Base-by-base conservation (phyloP, 805 yeast genomes). In the Candida maltosa region DNA sequence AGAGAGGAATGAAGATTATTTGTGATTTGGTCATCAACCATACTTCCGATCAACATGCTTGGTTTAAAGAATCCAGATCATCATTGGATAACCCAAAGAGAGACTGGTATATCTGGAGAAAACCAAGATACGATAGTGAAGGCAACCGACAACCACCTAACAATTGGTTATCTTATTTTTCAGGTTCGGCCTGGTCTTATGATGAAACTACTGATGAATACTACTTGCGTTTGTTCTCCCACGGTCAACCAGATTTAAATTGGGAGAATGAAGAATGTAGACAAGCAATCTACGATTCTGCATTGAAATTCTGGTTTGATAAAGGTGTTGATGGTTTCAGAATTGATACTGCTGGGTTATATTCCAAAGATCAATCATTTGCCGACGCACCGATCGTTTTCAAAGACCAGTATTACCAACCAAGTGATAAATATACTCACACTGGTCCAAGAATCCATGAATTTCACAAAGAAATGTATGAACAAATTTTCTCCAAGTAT, bases 71-170 rank as follows among this genome's bases (percentile, higher is more conserved):
- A 48, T 72, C 79, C 8, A 56, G 76, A 38, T 61, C 73, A 4
- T 70, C 77, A 10, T 66, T 59, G 47, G 58, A 65, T 32, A 74
- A 70, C 51, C 70, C 80, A 6, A 75, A 77, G 58, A 66, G 82
- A 51, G 78, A 77, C 52, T 76, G 80, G 80, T 75, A 74, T 53
- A 60, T 73, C 40, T 76, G 83, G 83, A 71, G 63, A 45, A 68
- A 72, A 25, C 65, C 76, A 17, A 63, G 52, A 31, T 66, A 60
- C 48, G 75, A 70, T 40, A 60, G 50, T 16, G 49, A 62, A 16
- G 79, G 80, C 15, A 64, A 63, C 35, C 65, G 77, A 47, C 64
- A 54, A 17, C 78, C 79, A 5, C 80, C 81, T 14, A 76, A 70
- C 56, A 76, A 76, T 56, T 76, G 81, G 81, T 44, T 47, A 24